A percentile compares a stretch with the other conserved stretches of the same genome.
These are phyloP conservation scores for Mycena chlorophos DNA, from an alignment of 768 basidiomycete species.

Conservation along the genomic window DNA sequence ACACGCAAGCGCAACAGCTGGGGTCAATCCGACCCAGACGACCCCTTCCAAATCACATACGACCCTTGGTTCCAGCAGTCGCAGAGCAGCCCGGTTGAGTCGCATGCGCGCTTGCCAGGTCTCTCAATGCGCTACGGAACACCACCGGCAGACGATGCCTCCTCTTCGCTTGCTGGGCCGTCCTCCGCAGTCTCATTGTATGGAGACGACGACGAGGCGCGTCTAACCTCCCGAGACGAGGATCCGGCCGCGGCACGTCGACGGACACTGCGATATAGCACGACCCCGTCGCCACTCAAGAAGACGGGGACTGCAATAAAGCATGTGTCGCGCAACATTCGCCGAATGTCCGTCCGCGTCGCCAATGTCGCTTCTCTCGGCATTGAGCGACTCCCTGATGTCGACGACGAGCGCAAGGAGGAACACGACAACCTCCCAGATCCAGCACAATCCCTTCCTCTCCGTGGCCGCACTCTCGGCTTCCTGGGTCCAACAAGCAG, in stretches of 20 bases:
- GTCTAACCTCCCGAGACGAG: constrained; percentile 46
- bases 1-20: constrained; percentile 21
- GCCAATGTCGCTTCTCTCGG: constrained; percentile 71
- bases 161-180: constrained; percentile 46
- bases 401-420: constrained; percentile 37
- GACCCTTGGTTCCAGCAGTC: constrained; percentile 27
- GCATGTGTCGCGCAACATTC: constrained; percentile 55
- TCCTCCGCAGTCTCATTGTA: constrained; percentile 53
- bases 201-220: constrained; percentile 59
- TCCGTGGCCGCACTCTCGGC: constrained; percentile 80
- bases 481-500: constrained; percentile 69
- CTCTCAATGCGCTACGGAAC: constrained; percentile 34
- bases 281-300: constrained; percentile 58
- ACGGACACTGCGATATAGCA: constrained; percentile 51
- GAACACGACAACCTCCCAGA: constrained; percentile 45
- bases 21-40: constrained; percentile 34
- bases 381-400: constrained; percentile 58
- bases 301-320: constrained; percentile 61
- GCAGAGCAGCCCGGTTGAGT: too few relatives aligned
- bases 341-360: constrained; percentile 74
- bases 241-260: constrained; percentile 29
- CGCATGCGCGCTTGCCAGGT: too few relatives aligned
- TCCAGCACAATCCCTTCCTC: constrained; percentile 44
- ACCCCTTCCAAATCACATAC: constrained; percentile 50
- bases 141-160: constrained; percentile 31